phyloP scores from a whole-genome alignment of 1,284 basidiomycete genomes.

The Termitomyces sp. region DNA sequence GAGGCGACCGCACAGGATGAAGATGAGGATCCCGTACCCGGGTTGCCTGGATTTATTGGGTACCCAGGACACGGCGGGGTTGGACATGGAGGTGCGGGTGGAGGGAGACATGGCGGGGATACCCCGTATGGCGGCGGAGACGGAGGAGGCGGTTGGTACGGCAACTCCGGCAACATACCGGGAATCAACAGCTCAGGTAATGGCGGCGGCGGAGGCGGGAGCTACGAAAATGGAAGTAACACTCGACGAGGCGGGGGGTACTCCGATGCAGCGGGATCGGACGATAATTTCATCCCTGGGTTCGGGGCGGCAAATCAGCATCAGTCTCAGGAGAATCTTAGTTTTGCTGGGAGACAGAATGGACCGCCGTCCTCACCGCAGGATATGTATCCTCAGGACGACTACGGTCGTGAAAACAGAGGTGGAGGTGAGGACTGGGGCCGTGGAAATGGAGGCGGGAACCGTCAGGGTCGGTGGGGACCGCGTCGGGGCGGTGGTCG shows the following conservation, averaged over 20 bases:
- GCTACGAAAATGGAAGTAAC: slow-evolving; percentile 13
- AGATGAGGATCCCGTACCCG: slow-evolving; percentile 72
- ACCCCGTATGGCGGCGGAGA: slow-evolving; percentile 22
- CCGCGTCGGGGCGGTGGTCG: slow-evolving; percentile 26
- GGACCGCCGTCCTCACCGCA: slow-evolving; percentile 27
- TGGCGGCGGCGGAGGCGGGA: neutral
- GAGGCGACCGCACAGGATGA: slow-evolving; percentile 62
- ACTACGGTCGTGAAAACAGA: slow-evolving; percentile 23
- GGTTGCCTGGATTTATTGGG: slow-evolving; percentile 37
- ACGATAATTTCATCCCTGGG: slow-evolving; percentile 56
- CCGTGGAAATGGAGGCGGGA: slow-evolving; percentile 25
- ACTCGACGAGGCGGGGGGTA: slow-evolving; percentile 7
- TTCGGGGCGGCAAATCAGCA: slow-evolving; percentile 28
- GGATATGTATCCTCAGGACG: slow-evolving; percentile 26
- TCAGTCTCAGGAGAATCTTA: slow-evolving; percentile 9
- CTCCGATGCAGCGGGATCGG: slow-evolving; percentile 12
- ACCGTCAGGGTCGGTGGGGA: slow-evolving; percentile 28
- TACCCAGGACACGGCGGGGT: slow-evolving; percentile 12
- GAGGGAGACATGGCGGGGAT: slow-evolving; percentile 24
- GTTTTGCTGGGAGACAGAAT: slow-evolving; percentile 21
- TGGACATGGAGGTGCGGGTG: slow-evolving; percentile 22
- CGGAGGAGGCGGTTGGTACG: slow-evolving; percentile 4
- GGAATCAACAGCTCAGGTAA: neutral
- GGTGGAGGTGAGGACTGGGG: slow-evolving; percentile 21
- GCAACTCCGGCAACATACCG: neutral